phyloP scores from a whole-genome alignment of 2,329 filamentous ascomycete genomes.

The Chrysoporthe puriensis region DNA sequence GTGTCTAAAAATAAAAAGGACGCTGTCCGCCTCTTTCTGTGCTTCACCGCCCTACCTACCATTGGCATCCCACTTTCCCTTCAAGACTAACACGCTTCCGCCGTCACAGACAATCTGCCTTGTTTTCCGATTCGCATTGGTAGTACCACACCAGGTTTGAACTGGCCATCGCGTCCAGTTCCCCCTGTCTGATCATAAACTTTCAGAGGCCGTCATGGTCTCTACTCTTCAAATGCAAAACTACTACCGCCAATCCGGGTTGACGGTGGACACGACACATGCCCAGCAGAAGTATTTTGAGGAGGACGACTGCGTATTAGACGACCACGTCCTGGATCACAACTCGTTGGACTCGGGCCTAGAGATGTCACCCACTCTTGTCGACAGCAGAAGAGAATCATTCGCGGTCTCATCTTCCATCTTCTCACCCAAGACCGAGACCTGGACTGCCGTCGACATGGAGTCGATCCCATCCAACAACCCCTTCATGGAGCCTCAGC shows the following conservation, averaged over 20 bases:
- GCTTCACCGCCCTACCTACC: constrained; percentile 29
- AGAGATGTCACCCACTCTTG: constrained; percentile 66
- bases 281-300: constrained; percentile 60
- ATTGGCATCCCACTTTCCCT: background rate
- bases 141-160: constrained; percentile 14
- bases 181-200: background rate
- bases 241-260: constrained; percentile 53
- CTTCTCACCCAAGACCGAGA: constrained; percentile 68
- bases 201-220: constrained; percentile 47
- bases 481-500: constrained; percentile 59
- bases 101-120: constrained; percentile 19
- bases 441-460: constrained; percentile 68
- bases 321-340: constrained; percentile 64
- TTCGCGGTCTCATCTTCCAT: constrained; percentile 61
- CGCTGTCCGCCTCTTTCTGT: constrained; percentile 21
- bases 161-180: constrained; percentile 13
- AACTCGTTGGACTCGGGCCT: constrained; percentile 62
- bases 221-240: constrained; percentile 55
- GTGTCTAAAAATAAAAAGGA: constrained; percentile 7
- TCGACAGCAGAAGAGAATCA: constrained; percentile 65
- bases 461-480: constrained; percentile 66
- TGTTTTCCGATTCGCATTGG: constrained; percentile 12
- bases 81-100: constrained; percentile 19
- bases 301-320: constrained; percentile 62
- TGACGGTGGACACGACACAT: constrained; percentile 58